Evolutionary conservation across 2,329 filamentous ascomycete species (phyloP).

Genomic region (Fusarium torreyae): DNA sequence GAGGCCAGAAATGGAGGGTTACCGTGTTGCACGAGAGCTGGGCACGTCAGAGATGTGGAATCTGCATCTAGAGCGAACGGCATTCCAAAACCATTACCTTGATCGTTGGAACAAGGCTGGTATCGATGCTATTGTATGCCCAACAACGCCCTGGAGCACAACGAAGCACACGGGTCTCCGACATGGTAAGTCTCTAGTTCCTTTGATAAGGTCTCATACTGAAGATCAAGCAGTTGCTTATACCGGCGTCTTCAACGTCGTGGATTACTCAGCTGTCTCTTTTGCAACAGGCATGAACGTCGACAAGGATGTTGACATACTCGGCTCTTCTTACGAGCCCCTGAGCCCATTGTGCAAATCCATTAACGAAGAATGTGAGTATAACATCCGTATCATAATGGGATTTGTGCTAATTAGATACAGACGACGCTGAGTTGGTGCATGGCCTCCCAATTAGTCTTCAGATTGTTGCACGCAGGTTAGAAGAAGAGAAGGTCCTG

Average conservation of each 20-base stretch:
- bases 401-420: background rate
- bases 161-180: slow-evolving; percentile 61
- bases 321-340: slow-evolving; percentile 51
- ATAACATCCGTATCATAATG: rapidly evolving
- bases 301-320: slow-evolving; percentile 58
- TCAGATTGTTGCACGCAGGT: slow-evolving; percentile 60
- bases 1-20: slow-evolving; percentile 57
- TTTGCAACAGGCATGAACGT: slow-evolving; percentile 62
- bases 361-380: slow-evolving; percentile 62
- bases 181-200: slow-evolving; percentile 55
- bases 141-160: slow-evolving; percentile 63
- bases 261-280: slow-evolving; percentile 65
- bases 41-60: slow-evolving; percentile 64
- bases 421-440: slow-evolving; percentile 58
- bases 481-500: slow-evolving; percentile 60
- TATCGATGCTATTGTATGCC: slow-evolving; percentile 75
- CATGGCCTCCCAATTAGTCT: slow-evolving; percentile 62
- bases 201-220: background rate
- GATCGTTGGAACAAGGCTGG: slow-evolving; percentile 63
- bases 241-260: slow-evolving; percentile 65
- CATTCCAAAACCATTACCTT: slow-evolving; percentile 63
- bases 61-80: slow-evolving; percentile 62
- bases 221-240: slow-evolving; percentile 59
- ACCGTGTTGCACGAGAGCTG: slow-evolving; percentile 56
- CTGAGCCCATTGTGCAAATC: slow-evolving; percentile 56